Percentiles rank a stretch among this genome's conserved stretches.
Conservation (phyloP, 176 grass and related monocot species). For the Raddia distichophylla region DNA sequence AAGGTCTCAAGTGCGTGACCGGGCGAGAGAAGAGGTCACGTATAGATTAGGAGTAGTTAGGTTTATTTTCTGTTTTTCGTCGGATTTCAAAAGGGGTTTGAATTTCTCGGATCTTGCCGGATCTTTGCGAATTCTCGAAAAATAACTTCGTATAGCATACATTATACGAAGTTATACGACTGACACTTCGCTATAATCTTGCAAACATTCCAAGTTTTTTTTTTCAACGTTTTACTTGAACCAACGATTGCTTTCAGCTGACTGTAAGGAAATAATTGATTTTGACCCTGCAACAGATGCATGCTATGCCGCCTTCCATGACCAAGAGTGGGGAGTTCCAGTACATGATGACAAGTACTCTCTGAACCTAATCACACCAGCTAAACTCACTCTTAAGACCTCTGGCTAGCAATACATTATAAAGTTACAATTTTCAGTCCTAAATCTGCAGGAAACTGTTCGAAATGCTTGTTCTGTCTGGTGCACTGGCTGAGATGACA, state of each 20-base stretch:
- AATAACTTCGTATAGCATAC: too few relatives aligned
- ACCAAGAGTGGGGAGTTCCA: slow-evolving; percentile 90
- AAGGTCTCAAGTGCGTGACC: too few relatives aligned
- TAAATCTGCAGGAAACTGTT: slow-evolving; percentile 79
- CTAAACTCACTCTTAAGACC: not conserved
- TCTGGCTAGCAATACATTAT: slow-evolving; percentile 35
- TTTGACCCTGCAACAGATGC: slow-evolving; percentile 70
- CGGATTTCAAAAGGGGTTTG: too few relatives aligned
- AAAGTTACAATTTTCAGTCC: slow-evolving; percentile 50
- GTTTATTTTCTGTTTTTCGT: too few relatives aligned
- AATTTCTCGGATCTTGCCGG: too few relatives aligned
- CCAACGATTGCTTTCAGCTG: slow-evolving; percentile 37
- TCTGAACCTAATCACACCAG: slow-evolving; percentile 26
- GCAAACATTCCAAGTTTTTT: slow-evolving; percentile 17
- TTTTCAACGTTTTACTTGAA: slow-evolving; percentile 29
- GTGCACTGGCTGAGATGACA: slow-evolving; percentile 85
- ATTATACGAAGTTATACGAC: too few relatives aligned
- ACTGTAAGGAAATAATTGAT: slow-evolving; percentile 32
- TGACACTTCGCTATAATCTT: slow-evolving; percentile 10
- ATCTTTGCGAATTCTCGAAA: too few relatives aligned
- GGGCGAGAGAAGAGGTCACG: too few relatives aligned
- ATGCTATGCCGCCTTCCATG: slow-evolving; percentile 88
- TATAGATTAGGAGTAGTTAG: too few relatives aligned
- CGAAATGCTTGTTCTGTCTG: slow-evolving; percentile 86
- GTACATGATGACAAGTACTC: slow-evolving; percentile 93